A percentile compares a stretch with the other conserved stretches of the same genome.
These are phyloP conservation scores for Monilinia fructigena DNA, from an alignment of 2,329 filamentous ascomycete genomes.

Conservation along the genomic window DNA sequence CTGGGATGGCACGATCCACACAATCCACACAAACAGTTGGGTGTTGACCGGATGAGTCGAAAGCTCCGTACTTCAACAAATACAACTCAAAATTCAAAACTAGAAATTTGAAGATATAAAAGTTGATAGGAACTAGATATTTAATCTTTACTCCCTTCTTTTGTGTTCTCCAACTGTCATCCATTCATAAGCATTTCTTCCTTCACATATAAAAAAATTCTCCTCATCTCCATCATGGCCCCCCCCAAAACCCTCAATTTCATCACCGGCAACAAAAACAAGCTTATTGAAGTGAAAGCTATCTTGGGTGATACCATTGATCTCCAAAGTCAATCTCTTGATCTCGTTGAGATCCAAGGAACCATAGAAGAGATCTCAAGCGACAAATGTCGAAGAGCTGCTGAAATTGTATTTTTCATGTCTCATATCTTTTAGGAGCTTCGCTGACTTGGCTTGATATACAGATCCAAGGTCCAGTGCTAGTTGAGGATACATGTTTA, in stretches of 20 bases:
- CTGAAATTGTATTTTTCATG: constrained; percentile 60
- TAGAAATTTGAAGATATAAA: background rate
- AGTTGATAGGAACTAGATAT: background rate
- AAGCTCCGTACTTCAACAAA: background rate
- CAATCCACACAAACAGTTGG: background rate
- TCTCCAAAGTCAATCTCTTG: constrained; percentile 71
- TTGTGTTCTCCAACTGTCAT: background rate
- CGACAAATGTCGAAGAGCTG: constrained; percentile 83
- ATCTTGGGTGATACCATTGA: constrained; percentile 74
- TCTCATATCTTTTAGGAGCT: constrained; percentile 3
- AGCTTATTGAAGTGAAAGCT: constrained; percentile 82
- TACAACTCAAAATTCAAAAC: background rate
- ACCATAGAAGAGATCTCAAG: constrained; percentile 85
- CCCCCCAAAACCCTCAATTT: constrained; percentile 66
- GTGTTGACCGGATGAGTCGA: constrained; percentile 12
- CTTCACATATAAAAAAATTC: background rate
- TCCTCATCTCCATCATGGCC: constrained; percentile 25
- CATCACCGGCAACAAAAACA: constrained; percentile 95
- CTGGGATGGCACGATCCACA: constrained; percentile 18
- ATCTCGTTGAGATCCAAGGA: constrained; percentile 88
- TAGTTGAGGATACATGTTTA: constrained; percentile 94
- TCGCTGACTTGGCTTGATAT: constrained; percentile 24
- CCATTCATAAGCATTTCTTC: background rate
- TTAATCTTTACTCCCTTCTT: background rate
- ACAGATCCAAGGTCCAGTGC: constrained; percentile 78